phyloP scores from a whole-genome alignment of 345 rosid genomes.

The Eucalyptus erythrocorys region DNA sequence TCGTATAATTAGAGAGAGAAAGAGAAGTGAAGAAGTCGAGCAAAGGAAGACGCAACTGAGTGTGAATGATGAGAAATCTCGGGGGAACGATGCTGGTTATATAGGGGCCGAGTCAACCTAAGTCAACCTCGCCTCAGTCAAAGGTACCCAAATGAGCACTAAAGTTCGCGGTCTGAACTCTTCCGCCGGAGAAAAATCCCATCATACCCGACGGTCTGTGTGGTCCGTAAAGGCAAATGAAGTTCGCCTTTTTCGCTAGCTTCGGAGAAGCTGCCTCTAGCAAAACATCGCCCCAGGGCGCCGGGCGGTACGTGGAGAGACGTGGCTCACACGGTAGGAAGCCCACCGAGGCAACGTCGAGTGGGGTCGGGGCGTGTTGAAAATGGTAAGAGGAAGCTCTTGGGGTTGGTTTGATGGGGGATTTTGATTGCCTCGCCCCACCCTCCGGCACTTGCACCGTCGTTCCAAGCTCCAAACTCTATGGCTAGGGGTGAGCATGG shows the following conservation, averaged over 20 bases:
- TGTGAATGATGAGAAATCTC: neutral
- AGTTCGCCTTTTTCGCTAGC: neutral
- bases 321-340: too few relatives aligned
- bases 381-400: neutral
- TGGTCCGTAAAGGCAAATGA: neutral
- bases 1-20: neutral
- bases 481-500: neutral
- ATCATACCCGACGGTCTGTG: neutral
- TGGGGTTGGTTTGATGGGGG: neutral
- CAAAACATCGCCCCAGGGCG: neutral
- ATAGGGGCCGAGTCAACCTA: neutral
- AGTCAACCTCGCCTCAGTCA: neutral
- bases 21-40: neutral
- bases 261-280: neutral
- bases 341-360: neutral
- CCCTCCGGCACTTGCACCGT: neutral
- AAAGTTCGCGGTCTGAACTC: neutral
- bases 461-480: neutral
- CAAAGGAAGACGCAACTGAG: neutral
- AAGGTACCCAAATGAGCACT: neutral
- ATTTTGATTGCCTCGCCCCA: neutral
- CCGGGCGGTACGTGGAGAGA: neutral
- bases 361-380: neutral
- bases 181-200: too few relatives aligned
- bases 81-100: neutral